A percentile compares a stretch with the other conserved stretches of the same genome.
Conservation (phyloP, 78 protist species). For the slime mould (Dictyostelium discoideum) region DNA sequence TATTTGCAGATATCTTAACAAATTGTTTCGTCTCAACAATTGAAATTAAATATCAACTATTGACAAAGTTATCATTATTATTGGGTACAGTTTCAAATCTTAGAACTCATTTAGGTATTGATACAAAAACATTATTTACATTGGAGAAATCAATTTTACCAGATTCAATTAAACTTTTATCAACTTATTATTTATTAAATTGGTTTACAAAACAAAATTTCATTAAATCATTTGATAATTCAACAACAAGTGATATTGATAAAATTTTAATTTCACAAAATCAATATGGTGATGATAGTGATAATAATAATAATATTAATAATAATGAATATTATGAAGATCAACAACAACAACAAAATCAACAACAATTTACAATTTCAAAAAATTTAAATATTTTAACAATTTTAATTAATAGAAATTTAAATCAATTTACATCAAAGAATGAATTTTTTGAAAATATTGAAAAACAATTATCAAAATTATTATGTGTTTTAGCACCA, state of each 20-base stretch:
- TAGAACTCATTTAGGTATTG: not conserved
- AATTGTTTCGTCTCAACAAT: not conserved
- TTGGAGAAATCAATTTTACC: not conserved
- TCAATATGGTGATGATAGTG: not conserved
- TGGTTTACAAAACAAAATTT: constrained; percentile 60
- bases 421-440: not conserved
- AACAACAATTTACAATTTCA: not conserved
- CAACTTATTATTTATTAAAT: constrained; percentile 1
- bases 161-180: not conserved
- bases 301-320: not conserved
- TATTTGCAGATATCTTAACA: constrained; percentile 1
- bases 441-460: constrained; percentile 15
- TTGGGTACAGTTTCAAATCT: constrained; percentile 4
- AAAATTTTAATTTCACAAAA: not conserved
- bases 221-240: not conserved
- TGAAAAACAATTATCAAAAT: not conserved
- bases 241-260: constrained; percentile 9
- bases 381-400: not conserved
- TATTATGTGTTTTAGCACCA: not conserved
- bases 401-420: not conserved
- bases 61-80: not conserved
- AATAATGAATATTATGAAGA: not conserved
- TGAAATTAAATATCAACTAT: not conserved
- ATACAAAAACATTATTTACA: not conserved
- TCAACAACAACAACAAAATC: not conserved